These are phyloP conservation scores for Bothriochloa decipiens DNA, from an alignment of 176 grass and related monocot species.

Conservation along the genomic window DNA sequence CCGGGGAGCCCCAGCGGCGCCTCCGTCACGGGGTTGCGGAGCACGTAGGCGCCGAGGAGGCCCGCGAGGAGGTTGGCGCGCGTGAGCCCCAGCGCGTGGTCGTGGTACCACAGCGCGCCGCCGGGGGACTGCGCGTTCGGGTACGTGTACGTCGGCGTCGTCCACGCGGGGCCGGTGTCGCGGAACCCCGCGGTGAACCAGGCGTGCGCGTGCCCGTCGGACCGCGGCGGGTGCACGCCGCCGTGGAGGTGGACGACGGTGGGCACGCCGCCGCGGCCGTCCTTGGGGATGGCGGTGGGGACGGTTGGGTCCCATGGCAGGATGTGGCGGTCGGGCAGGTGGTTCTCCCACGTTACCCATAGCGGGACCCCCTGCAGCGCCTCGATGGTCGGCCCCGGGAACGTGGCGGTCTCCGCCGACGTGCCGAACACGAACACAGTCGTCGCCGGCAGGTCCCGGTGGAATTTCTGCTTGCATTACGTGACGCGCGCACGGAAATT, in stretches of 20 bases:
- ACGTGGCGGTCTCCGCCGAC: constrained; percentile 40
- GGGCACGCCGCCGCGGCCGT: constrained; percentile 59
- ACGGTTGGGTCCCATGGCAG: constrained; percentile 77
- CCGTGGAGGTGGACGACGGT: constrained; percentile 82
- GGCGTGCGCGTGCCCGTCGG: constrained; percentile 59
- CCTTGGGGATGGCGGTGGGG: constrained; percentile 45
- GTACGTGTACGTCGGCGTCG: constrained; percentile 52
- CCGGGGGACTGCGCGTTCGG: constrained; percentile 70
- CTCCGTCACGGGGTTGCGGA: constrained; percentile 45
- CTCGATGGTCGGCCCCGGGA: constrained; percentile 74
- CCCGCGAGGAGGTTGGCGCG: constrained; percentile 80
- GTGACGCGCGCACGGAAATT: not conserved
- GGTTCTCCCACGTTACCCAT: constrained; percentile 70
- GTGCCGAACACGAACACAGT: constrained; percentile 71
- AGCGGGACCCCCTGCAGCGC: constrained; percentile 59
- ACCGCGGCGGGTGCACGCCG: constrained; percentile 53
- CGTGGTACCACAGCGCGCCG: constrained; percentile 71
- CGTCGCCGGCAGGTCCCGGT: constrained; percentile 69
- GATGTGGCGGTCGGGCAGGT: constrained; percentile 65
- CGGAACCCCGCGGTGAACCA: constrained; percentile 74
- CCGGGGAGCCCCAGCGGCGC: constrained; percentile 50
- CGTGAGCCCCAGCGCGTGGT: constrained; percentile 71
- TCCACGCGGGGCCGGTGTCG: constrained; percentile 49
- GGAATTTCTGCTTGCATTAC: constrained; percentile 58
- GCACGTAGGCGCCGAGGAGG: constrained; percentile 69